Base-by-base conservation (phyloP, 768 basidiomycete species). In the Zangia roseola region DNA sequence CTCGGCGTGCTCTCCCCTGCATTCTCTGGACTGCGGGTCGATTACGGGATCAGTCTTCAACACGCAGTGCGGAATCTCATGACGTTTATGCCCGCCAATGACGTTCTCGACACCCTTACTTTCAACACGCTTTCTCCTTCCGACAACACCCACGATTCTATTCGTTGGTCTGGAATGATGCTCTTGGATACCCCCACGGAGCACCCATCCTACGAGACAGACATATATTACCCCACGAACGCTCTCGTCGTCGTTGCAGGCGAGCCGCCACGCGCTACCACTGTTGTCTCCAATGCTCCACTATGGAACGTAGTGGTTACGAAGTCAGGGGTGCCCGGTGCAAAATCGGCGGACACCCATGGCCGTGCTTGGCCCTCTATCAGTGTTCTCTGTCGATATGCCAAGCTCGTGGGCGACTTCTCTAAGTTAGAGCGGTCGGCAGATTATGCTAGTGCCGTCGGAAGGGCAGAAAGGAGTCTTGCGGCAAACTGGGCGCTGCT, bases 161-260 rank as follows among this genome's bases (percentile, higher is more conserved):
- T 30, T 36, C 28, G 23, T 24, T 55, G 54, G 54, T 54, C 54
- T 10, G 54, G 52, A 21, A 54, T 54, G 54, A 21, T 55, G 14
- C n/a, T 12, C 12, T 10, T 54, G 26, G 42, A 48, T n/a, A 3
- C 6, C 6, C 39, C 52, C 2, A 54, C 30, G 28, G 54, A 55
- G 21, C 54, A 54, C 26, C 52, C 54, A 12, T 48, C 52, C 30
- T 48, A 54, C 17, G 43, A 55, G 24, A 47, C 25, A 20, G 39
- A 54, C 34, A 12, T 36, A 20, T 33, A 53, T 44, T 23, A 40
- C 13, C 23, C 52, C 9, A 53, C 35, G 10, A 13, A 53, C 5
- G 51, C 53, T 1, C n/a, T 7, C 9, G 30, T 53, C 17, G 24
- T 26, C 17, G 31, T 23, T 23, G 2, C 17, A 8, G 42, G 17